Evolutionary conservation across 352 stramenopile genomes (phyloP).

Genomic region (Phytopythium cucurbitacearum): DNA sequence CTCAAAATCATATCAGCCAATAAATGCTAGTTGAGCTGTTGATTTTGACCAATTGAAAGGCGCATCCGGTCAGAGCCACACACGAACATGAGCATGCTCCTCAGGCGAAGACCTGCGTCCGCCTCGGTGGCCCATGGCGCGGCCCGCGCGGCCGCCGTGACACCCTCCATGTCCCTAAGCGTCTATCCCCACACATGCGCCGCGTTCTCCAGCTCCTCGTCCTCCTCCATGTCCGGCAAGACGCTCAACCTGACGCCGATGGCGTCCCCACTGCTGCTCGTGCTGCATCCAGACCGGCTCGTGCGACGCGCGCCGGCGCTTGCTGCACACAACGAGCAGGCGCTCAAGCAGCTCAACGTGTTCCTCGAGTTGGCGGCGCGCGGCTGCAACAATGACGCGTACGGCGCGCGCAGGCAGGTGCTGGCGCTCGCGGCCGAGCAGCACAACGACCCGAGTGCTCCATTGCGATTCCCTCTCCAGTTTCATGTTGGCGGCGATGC

Average conservation of each 20-base stretch:
- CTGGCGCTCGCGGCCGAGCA: slow-evolving; percentile 22
- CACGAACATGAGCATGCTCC: too few species aligned
- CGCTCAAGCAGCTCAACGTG: slow-evolving; percentile 77
- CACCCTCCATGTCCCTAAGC: too few species aligned
- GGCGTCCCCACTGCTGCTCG: slow-evolving; percentile 63
- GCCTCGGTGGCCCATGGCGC: too few species aligned
- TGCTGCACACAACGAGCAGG: slow-evolving; percentile 57
- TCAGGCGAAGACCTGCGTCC: too few species aligned
- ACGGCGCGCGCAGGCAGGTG: slow-evolving; percentile 46
- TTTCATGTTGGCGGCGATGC: slow-evolving; percentile 39
- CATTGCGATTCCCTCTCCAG: slow-evolving; percentile 44
- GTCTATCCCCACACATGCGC: too few species aligned
- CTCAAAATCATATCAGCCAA: too few species aligned
- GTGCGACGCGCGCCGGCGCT: slow-evolving; percentile 37
- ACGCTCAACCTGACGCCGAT: slow-evolving; percentile 55
- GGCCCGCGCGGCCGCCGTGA: too few species aligned
- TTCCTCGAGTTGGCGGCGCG: slow-evolving; percentile 61
- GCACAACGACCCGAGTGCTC: slow-evolving; percentile 12
- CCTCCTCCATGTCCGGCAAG: slow-evolving; percentile 6
- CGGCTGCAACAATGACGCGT: slow-evolving; percentile 71
- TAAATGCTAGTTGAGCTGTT: too few species aligned
- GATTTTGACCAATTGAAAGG: too few species aligned
- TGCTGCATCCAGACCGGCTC: slow-evolving; percentile 65
- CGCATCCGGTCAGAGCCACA: too few species aligned
- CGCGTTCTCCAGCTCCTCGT: too few species aligned